These are phyloP conservation scores for Trichoderma sp. DNA, from an alignment of 2,329 filamentous ascomycete species.

Conservation along the genomic window DNA sequence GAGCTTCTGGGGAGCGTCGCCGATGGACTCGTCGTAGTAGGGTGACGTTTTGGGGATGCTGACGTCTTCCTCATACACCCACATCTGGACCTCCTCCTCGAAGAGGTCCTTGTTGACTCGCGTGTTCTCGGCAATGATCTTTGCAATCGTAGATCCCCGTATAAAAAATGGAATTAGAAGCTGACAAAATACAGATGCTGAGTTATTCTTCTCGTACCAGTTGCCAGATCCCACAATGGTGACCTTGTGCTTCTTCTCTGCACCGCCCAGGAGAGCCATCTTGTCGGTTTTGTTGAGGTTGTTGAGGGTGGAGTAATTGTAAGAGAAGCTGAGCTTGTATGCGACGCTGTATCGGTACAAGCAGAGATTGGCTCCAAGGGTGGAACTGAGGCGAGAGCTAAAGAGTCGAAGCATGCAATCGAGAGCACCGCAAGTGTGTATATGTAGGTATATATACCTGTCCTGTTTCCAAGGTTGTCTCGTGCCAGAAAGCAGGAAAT, in stretches of 20 bases:
- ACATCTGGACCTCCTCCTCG: constrained; percentile 92
- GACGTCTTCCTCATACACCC: constrained; percentile 95
- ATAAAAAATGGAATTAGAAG: not conserved
- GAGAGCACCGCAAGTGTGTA: not conserved
- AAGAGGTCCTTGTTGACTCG: constrained; percentile 76
- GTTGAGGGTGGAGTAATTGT: constrained; percentile 24
- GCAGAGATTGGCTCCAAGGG: constrained; percentile 23
- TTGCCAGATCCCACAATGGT: constrained; percentile 95
- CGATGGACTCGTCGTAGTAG: constrained; percentile 66
- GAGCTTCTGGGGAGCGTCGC: constrained; percentile 77
- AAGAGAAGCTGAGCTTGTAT: not conserved
- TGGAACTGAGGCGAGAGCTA: constrained; percentile 22
- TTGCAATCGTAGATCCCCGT: constrained; percentile 92
- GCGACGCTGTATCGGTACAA: constrained; percentile 22
- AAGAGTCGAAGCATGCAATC: constrained; percentile 31
- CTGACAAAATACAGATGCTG: not conserved
- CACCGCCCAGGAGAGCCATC: constrained; percentile 47
- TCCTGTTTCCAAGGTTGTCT: not conserved
- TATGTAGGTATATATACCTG: not conserved
- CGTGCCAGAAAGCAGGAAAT: not conserved
- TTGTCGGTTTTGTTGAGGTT: constrained; percentile 27
- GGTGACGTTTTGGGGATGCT: constrained; percentile 70
- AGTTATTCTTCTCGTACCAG: constrained; percentile 65
- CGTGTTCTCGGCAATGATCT: constrained; percentile 94
- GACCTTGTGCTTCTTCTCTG: constrained; percentile 82